A percentile compares a stretch with the other conserved stretches of the same genome.
Evolutionary conservation across 2,329 filamentous ascomycete species (phyloP).

Genomic region (Ceratocystis lukuohia): DNA sequence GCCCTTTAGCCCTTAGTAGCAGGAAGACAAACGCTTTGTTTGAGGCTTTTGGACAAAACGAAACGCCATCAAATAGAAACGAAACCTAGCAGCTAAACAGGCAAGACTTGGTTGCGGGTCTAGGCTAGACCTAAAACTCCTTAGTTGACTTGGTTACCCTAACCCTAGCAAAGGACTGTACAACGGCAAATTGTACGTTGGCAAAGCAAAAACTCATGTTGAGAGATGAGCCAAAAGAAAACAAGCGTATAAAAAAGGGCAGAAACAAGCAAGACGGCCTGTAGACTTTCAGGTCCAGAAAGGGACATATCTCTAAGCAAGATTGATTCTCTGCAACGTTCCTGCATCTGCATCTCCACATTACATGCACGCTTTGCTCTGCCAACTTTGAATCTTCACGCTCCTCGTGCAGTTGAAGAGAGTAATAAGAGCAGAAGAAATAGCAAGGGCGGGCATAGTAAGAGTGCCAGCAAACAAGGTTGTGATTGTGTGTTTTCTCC

Average conservation of each 20-base stretch:
- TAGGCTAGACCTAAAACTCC: neutral
- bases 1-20: neutral
- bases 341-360: neutral
- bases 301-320: too few relatives aligned
- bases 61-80: neutral
- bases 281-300: too few relatives aligned
- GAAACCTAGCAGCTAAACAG: neutral
- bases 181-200: neutral
- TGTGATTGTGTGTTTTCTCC: neutral
- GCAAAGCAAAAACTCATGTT: neutral
- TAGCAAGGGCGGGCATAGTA: too few relatives aligned
- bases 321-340: neutral
- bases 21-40: constrained; percentile 3
- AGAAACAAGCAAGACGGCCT: neutral
- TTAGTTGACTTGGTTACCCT: neutral
- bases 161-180: neutral
- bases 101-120: neutral
- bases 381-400: too few relatives aligned
- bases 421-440: too few relatives aligned
- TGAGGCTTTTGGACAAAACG: neutral
- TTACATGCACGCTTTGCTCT: neutral
- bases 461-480: neutral
- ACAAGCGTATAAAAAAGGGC: neutral
- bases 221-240: neutral
- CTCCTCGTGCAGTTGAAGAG: too few relatives aligned